Evolutionary conservation across 176 grass and related monocot species (phyloP).

Genomic region (Zoysia pacifica): DNA sequence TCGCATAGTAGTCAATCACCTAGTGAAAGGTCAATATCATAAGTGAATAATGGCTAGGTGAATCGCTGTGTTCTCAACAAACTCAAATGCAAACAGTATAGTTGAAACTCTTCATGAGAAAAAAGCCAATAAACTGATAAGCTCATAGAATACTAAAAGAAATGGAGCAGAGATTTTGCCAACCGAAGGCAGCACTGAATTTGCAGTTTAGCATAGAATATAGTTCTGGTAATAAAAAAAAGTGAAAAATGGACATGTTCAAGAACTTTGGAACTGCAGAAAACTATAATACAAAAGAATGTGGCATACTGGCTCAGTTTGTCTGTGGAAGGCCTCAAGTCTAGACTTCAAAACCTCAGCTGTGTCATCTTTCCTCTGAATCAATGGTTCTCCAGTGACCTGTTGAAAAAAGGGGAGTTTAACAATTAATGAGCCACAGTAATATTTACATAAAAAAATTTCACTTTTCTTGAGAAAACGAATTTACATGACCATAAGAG

Average conservation of each 20-base stretch:
- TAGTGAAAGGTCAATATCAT: conserved; percentile 6
- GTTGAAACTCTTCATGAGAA: not conserved
- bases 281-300: conserved; percentile 13
- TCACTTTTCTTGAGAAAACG: not conserved
- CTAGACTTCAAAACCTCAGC: conserved; percentile 73
- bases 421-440: not conserved
- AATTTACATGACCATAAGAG: not conserved
- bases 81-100: not conserved
- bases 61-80: not conserved
- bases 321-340: conserved; percentile 80
- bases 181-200: not conserved
- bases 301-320: conserved; percentile 70
- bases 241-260: not conserved
- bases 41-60: not conserved
- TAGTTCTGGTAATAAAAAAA: not conserved
- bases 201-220: not conserved
- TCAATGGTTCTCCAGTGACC: conserved; percentile 74
- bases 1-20: conserved; percentile 72
- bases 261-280: not conserved
- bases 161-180: not conserved
- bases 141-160: not conserved
- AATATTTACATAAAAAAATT: not conserved
- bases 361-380: conserved; percentile 84
- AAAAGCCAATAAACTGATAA: not conserved
- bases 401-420: not conserved